Evolutionary conservation across 129 eudicot species (phyloP), one percentile per base, ranked within the genome.

Genomic region (Oenanthe sinensis): DNA sequence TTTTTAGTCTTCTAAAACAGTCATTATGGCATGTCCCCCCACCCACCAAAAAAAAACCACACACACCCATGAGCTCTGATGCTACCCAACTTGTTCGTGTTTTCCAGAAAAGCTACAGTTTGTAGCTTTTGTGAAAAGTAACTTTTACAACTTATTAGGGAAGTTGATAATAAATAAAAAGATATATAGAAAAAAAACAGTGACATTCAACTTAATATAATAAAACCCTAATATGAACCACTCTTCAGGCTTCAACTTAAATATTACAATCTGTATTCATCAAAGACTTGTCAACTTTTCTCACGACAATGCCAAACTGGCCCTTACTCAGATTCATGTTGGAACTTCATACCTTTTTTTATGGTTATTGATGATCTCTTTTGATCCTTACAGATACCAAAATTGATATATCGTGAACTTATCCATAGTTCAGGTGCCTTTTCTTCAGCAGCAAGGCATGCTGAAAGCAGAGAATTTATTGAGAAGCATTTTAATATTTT

Each of bases 401-500:
- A 92, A 80, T 76, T 96, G 81, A 80, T 96, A 69, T 90, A 90
- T 85, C 87, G 89, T 76, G 99, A 92, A 71, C 77, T 86, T 67
- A 69, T 81, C 67, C 88, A 74, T 39, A 55, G 79, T 67, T 84
- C 92, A 37, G 83, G 82, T 79, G 36, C 74, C 40, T 76, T 80
- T 69, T 79, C 75, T 62, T 90, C 87, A 78, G 76, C 71, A n/a
- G 84, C 71, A 50, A 83, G 87, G 71, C 81, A 55, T 36, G 78
- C 82, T 44, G 79, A 85, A 63, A 83, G 83, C 83, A 85, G 85
- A 82, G 89, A 78, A 37, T 86, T 75, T 19, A 78, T 88, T 70
- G 84, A 86, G 81, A 96, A 89, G 81, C 72, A 81, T 84, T 92
- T 90, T 70, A 96, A 90, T 87, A 87, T 96, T 74, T 96, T 87